Evolutionary conservation across 2,329 filamentous ascomycete species (phyloP).

Genomic region (Aspergillus awamori): DNA sequence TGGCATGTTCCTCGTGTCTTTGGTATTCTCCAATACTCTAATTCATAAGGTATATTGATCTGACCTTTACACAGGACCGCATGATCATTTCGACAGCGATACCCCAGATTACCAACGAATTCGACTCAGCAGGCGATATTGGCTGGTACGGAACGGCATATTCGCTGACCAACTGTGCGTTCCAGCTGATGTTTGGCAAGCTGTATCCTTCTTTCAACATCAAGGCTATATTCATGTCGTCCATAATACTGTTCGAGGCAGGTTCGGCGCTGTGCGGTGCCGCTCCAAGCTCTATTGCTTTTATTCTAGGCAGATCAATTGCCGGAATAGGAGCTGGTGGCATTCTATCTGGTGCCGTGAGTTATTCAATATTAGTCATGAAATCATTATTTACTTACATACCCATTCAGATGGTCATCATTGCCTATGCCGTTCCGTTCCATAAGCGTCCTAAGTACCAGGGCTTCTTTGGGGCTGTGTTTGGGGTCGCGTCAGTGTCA

Average conservation of each 20-base stretch:
- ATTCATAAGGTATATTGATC: background rate
- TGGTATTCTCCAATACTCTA: background rate
- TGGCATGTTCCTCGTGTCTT: background rate
- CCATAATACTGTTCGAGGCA: conserved; percentile 42
- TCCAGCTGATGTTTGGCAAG: conserved; percentile 42
- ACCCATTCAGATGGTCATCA: background rate
- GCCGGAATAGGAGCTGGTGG: conserved; percentile 41
- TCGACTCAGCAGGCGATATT: conserved; percentile 1
- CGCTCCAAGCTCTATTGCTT: conserved; percentile 35
- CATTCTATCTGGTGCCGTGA: conserved; percentile 34
- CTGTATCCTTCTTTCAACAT: conserved; percentile 41
- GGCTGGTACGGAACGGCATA: conserved; percentile 14
- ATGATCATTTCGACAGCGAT: conserved; percentile 39
- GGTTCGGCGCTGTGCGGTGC: conserved; percentile 44
- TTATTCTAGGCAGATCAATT: conserved; percentile 43
- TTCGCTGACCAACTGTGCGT: conserved; percentile 28
- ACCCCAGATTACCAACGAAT: conserved; percentile 38
- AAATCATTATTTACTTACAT: background rate
- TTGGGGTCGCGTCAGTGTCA: conserved; percentile 54
- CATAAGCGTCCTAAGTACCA: conserved; percentile 52
- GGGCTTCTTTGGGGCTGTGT: conserved; percentile 57
- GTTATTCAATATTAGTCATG: conserved; percentile 26
- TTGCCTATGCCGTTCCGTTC: conserved; percentile 50
- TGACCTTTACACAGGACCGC: conserved; percentile 38
- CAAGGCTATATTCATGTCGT: conserved; percentile 40